phyloP scores from a whole-genome alignment of 1,284 basidiomycete genomes.

The Rhodofomes roseus region DNA sequence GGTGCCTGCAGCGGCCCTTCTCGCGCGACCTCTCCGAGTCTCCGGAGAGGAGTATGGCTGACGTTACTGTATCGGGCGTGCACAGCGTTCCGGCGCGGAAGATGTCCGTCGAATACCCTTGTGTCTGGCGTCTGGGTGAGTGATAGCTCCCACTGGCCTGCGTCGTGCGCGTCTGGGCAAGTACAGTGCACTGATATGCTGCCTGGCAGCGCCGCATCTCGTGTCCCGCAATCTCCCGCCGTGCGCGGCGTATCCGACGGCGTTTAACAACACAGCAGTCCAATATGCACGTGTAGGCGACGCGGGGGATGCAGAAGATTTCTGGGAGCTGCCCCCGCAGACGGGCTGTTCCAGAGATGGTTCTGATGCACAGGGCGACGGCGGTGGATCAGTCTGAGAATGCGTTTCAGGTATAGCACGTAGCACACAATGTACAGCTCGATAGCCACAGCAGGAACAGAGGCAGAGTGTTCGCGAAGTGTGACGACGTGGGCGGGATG shows the following conservation, averaged over 20 bases:
- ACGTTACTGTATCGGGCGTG: conserved; percentile 6
- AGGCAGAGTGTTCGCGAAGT: background rate
- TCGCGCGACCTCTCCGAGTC: conserved; percentile 2
- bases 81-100: conserved; percentile 32
- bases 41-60: conserved; percentile 5
- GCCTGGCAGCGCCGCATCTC: conserved; percentile 40
- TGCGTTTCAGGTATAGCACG: background rate
- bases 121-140: conserved; percentile 36
- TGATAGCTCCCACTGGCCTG: conserved; percentile 3
- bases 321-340: conserved; percentile 28
- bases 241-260: conserved; percentile 47
- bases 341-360: background rate
- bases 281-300: conserved; percentile 41
- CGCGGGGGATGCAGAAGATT: conserved; percentile 19
- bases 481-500: background rate
- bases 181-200: background rate
- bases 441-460: background rate
- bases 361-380: background rate
- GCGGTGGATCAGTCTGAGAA: background rate
- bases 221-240: conserved; percentile 43
- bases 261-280: conserved; percentile 66
- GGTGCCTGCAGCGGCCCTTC: conserved; percentile 3
- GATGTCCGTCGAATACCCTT: conserved; percentile 31
- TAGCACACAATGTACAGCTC: background rate
- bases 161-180: background rate